Conservation (phyloP, 495 filamentous ascomycete genomes). For the Aspergillus egyptiacus region DNA sequence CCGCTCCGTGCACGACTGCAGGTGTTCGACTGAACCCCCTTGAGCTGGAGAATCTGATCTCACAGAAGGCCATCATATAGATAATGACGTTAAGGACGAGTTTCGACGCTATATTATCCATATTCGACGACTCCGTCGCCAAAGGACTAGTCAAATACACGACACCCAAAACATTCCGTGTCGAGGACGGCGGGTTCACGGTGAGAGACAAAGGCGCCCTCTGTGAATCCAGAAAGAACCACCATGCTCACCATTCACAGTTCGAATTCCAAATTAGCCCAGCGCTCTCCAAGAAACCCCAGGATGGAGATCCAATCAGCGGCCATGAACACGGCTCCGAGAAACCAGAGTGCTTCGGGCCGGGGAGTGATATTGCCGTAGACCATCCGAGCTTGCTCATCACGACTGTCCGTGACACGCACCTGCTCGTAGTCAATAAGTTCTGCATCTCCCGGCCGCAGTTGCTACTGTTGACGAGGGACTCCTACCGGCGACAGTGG, state of each 20-base stretch:
- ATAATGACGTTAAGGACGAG: neutral
- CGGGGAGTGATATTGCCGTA: conserved; percentile 5
- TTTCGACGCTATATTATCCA: neutral
- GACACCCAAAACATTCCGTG: neutral
- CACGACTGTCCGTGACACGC: conserved; percentile 15
- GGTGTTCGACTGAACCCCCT: neutral
- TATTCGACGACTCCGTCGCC: conserved; percentile 1
- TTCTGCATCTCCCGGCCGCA: conserved; percentile 37
- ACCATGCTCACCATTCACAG: neutral
- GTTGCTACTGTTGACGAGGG: conserved; percentile 31
- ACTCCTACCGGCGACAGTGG: conserved; percentile 33
- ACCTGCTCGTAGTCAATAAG: conserved; percentile 36
- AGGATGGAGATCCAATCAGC: conserved; percentile 1
- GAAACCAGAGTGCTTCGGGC: conserved; percentile 4
- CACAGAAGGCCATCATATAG: neutral
- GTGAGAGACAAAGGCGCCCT: neutral
- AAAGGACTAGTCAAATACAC: neutral
- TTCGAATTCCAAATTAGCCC: conserved; percentile 6
- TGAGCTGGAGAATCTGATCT: neutral
- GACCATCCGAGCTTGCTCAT: neutral
- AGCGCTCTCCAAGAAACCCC: conserved; percentile 1
- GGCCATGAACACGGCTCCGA: neutral
- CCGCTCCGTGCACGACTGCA: neutral
- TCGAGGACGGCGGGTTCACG: neutral
- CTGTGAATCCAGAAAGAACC: neutral